Base-by-base conservation (phyloP, 768 basidiomycete genomes). In the Pisolithus tinctorius region DNA sequence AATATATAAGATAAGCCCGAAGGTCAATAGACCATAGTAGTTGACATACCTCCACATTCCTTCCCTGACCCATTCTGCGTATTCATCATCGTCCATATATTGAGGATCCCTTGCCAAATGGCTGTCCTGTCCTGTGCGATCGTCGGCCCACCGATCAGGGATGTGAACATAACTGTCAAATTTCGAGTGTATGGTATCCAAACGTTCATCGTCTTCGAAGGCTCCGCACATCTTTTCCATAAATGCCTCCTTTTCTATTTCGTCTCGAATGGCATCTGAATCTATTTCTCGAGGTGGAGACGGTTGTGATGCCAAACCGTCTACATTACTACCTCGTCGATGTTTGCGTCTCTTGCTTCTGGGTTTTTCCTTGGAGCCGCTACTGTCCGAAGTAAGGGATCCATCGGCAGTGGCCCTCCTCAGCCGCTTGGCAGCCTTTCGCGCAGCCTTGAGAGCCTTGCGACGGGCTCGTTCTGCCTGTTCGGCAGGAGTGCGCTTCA, bases 21-120 rank as follows among this genome's bases (percentile, higher is more conserved):
- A n/a, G 11, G 43, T 2, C 40, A 41, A 47, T 45, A 17, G 43
- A 53, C 45, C 48, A 52, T 47, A 41, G 38, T 27, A 38, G 29
- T 13, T n/a, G 26, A 68, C 80, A 38, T 54, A 84, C 80, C 81
- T 79, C 74, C 88, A 93, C 88, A 96, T 94, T 44, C 89, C 90
- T 25, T 76, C 68, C 55, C 93, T 73, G 47, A 95, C 71, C 87
- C 88, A 94, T 59, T 91, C 88, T 1, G 86, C 80, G 58, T 95
- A 95, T 53, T 90, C 84, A 57, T 93, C 86, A 7, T 93, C 91
- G 53, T 85, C 83, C 86, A 94, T 86, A 45, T 63, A 56, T 44
- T 60, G 63, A 27, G 74, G 72, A 52, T 80, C 66, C 41, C 47
- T 55, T 61, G 65, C 38, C 70, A 79, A 58, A 68, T 74, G 63